A percentile compares a stretch with the other conserved stretches of the same genome.
These are phyloP conservation scores for Alliaria petiolata DNA, from an alignment of 345 rosid genomes.

Conservation along the genomic window DNA sequence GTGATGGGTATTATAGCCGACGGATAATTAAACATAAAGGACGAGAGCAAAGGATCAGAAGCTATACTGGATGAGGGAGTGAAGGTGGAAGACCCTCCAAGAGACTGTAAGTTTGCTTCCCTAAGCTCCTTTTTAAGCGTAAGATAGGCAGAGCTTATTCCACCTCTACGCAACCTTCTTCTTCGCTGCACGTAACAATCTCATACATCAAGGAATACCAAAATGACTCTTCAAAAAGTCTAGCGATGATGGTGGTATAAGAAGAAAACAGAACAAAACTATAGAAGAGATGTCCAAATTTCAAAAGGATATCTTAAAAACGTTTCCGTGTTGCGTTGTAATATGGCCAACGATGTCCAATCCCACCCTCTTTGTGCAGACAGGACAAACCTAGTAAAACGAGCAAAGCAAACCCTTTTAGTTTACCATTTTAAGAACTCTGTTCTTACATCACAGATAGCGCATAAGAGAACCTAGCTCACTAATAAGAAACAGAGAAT, in stretches of 20 bases:
- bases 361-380: conserved; percentile 68
- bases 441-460: not conserved
- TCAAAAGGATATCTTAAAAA: conserved; percentile 64
- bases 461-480: not conserved
- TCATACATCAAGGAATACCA: conserved; percentile 50
- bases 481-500: not conserved
- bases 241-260: not conserved
- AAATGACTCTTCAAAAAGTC: not conserved
- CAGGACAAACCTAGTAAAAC: conserved; percentile 56
- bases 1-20: conserved; percentile 22
- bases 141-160: conserved; percentile 49
- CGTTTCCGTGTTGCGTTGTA: conserved; percentile 60
- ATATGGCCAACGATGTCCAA: conserved; percentile 66
- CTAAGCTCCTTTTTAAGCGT: conserved; percentile 56
- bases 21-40: conserved; percentile 55
- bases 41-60: conserved; percentile 85
- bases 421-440: not conserved
- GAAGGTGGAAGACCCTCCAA: conserved; percentile 59
- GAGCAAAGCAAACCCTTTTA: not conserved
- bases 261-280: not conserved
- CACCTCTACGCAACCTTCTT: conserved; percentile 60
- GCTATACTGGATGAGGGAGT: conserved; percentile 61
- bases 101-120: conserved; percentile 75
- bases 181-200: conserved; percentile 57
- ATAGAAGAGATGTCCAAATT: not conserved